Percentiles rank a stretch among this genome's conserved stretches.
phyloP scores from a whole-genome alignment of 2,329 filamentous ascomycete species.

The Alternaria sp. region DNA sequence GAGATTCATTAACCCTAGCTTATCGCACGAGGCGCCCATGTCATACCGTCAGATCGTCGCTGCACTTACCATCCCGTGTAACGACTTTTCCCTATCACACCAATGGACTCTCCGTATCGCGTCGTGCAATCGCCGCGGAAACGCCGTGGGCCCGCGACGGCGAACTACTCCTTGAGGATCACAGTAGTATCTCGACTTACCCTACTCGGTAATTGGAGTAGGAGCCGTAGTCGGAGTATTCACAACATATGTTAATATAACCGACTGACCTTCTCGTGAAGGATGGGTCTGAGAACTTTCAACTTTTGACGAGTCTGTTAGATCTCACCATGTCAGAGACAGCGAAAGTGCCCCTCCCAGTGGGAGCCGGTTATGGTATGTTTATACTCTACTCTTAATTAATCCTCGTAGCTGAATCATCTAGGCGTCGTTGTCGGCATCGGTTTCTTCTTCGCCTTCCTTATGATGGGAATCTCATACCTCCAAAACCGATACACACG shows the following conservation, averaged over 20 bases:
- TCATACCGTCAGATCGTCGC: constrained; percentile 2
- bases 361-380: constrained; percentile 57
- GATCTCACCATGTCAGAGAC: constrained; percentile 23
- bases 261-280: background rate
- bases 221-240: background rate
- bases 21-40: constrained; percentile 3
- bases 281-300: background rate
- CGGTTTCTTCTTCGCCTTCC: constrained; percentile 48
- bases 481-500: constrained; percentile 45
- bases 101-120: constrained; percentile 1
- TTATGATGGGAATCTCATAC: constrained; percentile 46
- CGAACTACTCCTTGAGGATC: background rate
- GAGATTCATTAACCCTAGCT: background rate
- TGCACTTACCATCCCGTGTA: background rate
- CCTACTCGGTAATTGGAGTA: constrained; percentile 4
- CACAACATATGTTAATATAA: background rate
- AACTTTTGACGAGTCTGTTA: background rate
- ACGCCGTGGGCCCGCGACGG: background rate
- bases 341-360: constrained; percentile 28
- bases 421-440: constrained; percentile 55
- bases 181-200: background rate
- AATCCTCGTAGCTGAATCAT: background rate
- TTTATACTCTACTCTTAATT: background rate
- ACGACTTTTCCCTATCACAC: constrained; percentile 1
- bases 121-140: constrained; percentile 6